Conservation (phyloP, 75 land plant species). For the Cunninghamia lanceolata region DNA sequence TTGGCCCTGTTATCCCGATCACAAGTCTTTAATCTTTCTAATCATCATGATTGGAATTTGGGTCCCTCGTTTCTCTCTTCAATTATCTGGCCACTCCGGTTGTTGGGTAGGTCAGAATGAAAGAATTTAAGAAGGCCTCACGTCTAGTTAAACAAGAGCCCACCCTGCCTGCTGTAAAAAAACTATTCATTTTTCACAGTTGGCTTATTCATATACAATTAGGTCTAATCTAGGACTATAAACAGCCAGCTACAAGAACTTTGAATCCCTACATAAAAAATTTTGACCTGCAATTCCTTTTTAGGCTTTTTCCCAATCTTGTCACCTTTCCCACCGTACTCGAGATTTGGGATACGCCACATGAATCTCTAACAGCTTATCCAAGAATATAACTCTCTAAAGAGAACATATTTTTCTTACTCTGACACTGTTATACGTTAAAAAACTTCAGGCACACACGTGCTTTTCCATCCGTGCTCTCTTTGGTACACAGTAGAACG, state of each 20-base stretch:
- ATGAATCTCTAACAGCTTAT: conserved; percentile 1
- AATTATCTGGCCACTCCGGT: neutral
- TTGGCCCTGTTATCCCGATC: neutral
- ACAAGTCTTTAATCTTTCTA: neutral
- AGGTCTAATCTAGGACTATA: too few relatives aligned
- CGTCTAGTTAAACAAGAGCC: neutral
- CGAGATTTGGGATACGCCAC: conserved; percentile 3
- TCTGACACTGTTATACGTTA: neutral
- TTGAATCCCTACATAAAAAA: neutral
- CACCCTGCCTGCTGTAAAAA: neutral
- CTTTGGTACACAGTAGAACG: neutral
- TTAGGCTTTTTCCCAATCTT: neutral
- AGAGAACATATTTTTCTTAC: neutral
- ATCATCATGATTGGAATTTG: neutral
- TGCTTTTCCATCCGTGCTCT: neutral
- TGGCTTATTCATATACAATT: neutral
- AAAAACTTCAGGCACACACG: neutral
- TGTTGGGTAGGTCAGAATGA: neutral
- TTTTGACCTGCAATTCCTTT: neutral
- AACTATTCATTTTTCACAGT: neutral
- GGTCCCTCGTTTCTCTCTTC: neutral
- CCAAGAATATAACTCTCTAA: neutral
- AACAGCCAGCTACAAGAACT: too few relatives aligned
- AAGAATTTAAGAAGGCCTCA: neutral
- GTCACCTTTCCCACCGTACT: conserved; percentile 4